phyloP scores from a whole-genome alignment of 164 flowering plant genomes.

The Stephania japonica region DNA sequence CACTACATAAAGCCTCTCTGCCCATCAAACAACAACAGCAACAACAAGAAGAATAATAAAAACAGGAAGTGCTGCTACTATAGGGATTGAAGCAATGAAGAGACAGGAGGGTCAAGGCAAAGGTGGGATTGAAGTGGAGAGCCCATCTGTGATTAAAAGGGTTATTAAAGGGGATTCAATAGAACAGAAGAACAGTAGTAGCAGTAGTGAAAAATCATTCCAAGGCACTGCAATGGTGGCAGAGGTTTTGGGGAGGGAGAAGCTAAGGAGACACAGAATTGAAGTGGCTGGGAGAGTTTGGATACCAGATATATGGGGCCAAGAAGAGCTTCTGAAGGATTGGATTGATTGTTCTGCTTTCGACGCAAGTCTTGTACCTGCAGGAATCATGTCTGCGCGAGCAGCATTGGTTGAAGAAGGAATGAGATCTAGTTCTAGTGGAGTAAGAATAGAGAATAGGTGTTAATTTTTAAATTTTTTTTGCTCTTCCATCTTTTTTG shows the following conservation, averaged over 20 bases:
- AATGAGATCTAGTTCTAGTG: constrained; percentile 20
- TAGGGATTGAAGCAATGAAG: constrained; percentile 7
- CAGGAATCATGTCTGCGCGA: constrained; percentile 41
- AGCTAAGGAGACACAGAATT: constrained; percentile 38
- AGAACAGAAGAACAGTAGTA: no score
- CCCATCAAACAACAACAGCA: no score
- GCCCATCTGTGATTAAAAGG: background rate
- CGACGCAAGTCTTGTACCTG: constrained; percentile 39
- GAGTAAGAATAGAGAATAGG: constrained; percentile 29
- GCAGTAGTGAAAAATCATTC: no score
- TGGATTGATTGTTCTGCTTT: constrained; percentile 56
- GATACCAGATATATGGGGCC: constrained; percentile 66
- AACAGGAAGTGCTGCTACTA: background rate
- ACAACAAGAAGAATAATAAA: background rate
- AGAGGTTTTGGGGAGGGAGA: constrained; percentile 34
- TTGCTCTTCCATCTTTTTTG: background rate
- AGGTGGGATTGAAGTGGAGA: background rate
- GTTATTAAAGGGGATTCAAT: background rate
- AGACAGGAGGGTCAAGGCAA: background rate
- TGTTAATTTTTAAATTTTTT: constrained; percentile 16
- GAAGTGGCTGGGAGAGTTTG: constrained; percentile 46
- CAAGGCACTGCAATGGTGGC: background rate
- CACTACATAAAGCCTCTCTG: background rate
- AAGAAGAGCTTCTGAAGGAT: constrained; percentile 51
- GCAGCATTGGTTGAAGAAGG: constrained; percentile 45